Conservation (phyloP, 1,139 yeast genomes). For the Taphrina populina region DNA sequence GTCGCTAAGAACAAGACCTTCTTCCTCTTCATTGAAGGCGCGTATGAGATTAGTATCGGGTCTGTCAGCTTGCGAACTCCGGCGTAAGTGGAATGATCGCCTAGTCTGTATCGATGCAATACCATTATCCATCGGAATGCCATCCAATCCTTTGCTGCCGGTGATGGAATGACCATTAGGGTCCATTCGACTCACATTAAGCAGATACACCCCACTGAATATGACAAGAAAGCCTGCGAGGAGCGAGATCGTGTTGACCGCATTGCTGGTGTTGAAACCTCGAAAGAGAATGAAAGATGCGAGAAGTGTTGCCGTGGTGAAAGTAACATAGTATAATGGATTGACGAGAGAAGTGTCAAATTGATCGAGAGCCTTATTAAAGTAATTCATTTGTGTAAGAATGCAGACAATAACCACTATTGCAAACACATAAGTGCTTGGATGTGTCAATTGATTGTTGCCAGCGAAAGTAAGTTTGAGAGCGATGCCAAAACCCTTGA, state of each 20-base stretch:
- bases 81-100: conserved; percentile 51
- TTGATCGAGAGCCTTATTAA: conserved; percentile 89
- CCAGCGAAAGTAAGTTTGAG: conserved; percentile 80
- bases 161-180: conserved; percentile 47
- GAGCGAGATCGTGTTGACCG: conserved; percentile 79
- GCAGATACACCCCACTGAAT: conserved; percentile 79
- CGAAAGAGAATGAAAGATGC: conserved; percentile 85
- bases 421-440: conserved; percentile 79
- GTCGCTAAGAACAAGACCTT: conserved; percentile 18
- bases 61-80: conserved; percentile 39
- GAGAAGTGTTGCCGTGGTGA: conserved; percentile 80
- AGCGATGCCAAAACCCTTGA: conserved; percentile 92
- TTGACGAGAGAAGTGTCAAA: conserved; percentile 90
- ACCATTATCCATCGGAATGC: conserved; percentile 80
- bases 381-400: conserved; percentile 87
- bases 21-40: conserved; percentile 7
- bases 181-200: conserved; percentile 49
- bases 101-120: conserved; percentile 76
- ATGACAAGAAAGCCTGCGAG: conserved; percentile 84
- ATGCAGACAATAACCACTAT: conserved; percentile 78
- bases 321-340: conserved; percentile 86
- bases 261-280: conserved; percentile 81
- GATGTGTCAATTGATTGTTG: conserved; percentile 83
- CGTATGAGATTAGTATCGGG: conserved; percentile 28
- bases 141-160: conserved; percentile 63